Evolutionary conservation across 1,284 basidiomycete species (phyloP), one percentile per base, ranked within the genome.

Genomic region (Boletus semigastroideus): DNA sequence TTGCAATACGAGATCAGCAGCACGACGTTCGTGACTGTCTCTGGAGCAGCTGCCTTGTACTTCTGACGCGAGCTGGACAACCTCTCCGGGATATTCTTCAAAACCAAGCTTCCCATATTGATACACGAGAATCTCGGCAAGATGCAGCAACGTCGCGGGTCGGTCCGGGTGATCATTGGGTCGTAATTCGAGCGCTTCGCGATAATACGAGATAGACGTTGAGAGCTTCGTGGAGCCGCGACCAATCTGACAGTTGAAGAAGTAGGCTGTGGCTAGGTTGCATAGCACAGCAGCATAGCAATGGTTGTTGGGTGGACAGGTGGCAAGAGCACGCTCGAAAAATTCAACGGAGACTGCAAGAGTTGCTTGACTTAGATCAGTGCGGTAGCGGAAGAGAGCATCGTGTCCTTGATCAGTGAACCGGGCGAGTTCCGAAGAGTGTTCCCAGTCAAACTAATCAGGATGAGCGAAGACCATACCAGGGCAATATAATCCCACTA

Each of bases 241-340:
- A 13, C 37, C 38, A 4, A 44, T 8, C 12, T 31, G 50, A 30
- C 25, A 56, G 3, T n/a, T 22, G 19, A 42, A 33, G n/a, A 45
- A 49, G 2, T 42, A 9, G 17, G 51, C 53, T 5, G 4, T 48
- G 1, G 56, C 59, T 5, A 61, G 33, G 46, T 64, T 63, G 27
- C 30, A 53, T 1, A 59, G 41, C 5, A 34, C 59, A 2, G 42
- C 45, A 2, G 48, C 33, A 22, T 28, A 28, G 31, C 43, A 42
- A 8, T 27, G 36, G 20, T 49, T 25, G 4, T 27, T n/a, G 1
- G 33, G 12, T 5, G 40, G 38, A 39, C 54, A 59, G 30, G 3
- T 14, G 1, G 14, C 5, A 8, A 22, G 17, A 4, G 42, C 48
- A 1, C 1, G 4, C 16, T 34, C 16, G 34, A 46, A 49, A 30